These are phyloP conservation scores for Pisolithus thermaeus DNA, from an alignment of 1,284 basidiomycete genomes.

Conservation along the genomic window DNA sequence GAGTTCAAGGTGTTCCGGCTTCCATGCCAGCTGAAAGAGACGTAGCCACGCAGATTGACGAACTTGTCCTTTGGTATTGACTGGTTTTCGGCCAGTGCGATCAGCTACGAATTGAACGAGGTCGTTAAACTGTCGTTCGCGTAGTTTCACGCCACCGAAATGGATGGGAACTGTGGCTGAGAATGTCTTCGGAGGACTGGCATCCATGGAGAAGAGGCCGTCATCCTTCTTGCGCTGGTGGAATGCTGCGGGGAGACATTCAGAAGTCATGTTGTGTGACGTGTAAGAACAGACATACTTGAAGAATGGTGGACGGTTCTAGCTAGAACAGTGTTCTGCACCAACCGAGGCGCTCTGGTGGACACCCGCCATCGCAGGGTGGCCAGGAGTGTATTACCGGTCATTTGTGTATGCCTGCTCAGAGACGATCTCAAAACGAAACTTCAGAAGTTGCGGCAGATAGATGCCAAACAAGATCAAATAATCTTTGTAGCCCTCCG, in stretches of 20 bases:
- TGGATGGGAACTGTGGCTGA: background rate
- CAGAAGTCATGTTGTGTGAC: background rate
- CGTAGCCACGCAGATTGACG: slow-evolving; percentile 36
- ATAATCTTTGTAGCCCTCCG: background rate
- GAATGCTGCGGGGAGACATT: slow-evolving; percentile 11
- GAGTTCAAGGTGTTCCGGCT: slow-evolving; percentile 39
- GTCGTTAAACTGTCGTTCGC: slow-evolving; percentile 20
- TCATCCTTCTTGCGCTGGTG: slow-evolving; percentile 1
- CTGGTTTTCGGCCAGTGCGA: slow-evolving; percentile 24
- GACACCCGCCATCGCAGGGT: slow-evolving; percentile 10
- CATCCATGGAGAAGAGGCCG: slow-evolving; percentile 7
- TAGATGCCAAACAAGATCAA: slow-evolving; percentile 16
- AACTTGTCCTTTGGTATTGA: slow-evolving; percentile 26
- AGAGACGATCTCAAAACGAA: background rate
- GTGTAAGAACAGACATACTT: slow-evolving; percentile 12
- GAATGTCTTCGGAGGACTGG: background rate
- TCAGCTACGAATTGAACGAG: slow-evolving; percentile 24
- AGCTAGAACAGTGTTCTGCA: slow-evolving; percentile 3
- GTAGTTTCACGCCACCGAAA: slow-evolving; percentile 1
- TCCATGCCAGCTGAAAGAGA: slow-evolving; percentile 44
- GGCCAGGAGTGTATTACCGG: slow-evolving; percentile 7
- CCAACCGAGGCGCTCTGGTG: background rate
- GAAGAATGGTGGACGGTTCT: slow-evolving; percentile 17
- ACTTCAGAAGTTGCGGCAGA: background rate
- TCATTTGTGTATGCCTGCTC: slow-evolving; percentile 11